A percentile compares a stretch with the other conserved stretches of the same genome.
These are phyloP conservation scores for Penicillium paxilli DNA, from an alignment of 495 filamentous ascomycete species.

Conservation along the genomic window DNA sequence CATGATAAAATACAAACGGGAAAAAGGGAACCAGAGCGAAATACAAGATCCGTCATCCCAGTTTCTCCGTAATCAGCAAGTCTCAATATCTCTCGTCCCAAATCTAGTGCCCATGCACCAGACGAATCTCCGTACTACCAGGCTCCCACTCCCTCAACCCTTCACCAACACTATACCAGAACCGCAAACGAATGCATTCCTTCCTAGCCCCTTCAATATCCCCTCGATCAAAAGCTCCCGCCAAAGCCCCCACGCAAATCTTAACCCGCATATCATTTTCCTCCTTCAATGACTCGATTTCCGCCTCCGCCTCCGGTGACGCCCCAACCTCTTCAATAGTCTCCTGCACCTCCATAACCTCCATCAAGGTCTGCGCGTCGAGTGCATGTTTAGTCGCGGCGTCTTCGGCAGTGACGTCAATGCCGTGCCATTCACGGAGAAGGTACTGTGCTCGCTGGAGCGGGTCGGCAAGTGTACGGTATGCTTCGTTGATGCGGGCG, in stretches of 20 bases:
- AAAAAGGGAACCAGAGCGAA: no score
- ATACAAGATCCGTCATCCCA: no score
- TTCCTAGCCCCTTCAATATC: conserved; percentile 64
- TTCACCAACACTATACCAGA: conserved; percentile 88
- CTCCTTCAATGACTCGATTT: conserved; percentile 57
- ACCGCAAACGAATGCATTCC: conserved; percentile 78
- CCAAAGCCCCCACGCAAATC: conserved; percentile 59
- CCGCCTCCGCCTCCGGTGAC: conserved; percentile 58
- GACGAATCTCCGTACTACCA: conserved; percentile 61
- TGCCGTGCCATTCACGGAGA: conserved; percentile 61
- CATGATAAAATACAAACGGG: background rate
- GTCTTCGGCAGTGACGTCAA: conserved; percentile 73
- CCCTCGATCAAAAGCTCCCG: conserved; percentile 60
- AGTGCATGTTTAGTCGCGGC: conserved; percentile 62
- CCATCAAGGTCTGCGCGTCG: conserved; percentile 73
- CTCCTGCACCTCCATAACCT: conserved; percentile 86
- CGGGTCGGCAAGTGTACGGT: conserved; percentile 75
- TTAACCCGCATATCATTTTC: conserved; percentile 69
- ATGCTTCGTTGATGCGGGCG: conserved; percentile 83
- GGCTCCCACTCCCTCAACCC: conserved; percentile 81
- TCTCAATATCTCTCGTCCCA: background rate
- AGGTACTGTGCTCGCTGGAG: conserved; percentile 84
- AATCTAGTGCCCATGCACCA: conserved; percentile 51
- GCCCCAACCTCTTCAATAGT: conserved; percentile 66
- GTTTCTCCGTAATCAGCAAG: background rate